A percentile compares a stretch with the other conserved stretches of the same genome.
Conservation (phyloP, 371 early-diverging fungal species). For the Polyrhizophydium stewartii region DNA sequence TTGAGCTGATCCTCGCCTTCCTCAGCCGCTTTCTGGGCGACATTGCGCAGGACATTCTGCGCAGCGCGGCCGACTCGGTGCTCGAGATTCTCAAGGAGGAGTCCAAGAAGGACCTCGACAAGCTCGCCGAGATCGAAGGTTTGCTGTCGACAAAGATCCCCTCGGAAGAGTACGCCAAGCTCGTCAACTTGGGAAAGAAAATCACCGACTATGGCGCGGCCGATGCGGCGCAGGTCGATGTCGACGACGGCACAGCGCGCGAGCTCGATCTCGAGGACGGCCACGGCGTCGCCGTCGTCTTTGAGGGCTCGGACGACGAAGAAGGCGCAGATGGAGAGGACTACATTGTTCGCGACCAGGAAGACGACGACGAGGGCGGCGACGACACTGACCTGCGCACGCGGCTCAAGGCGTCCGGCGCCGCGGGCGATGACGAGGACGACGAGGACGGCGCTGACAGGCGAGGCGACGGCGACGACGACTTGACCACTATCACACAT, state of each 20-base stretch:
- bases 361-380: constrained; percentile 23
- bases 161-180: constrained; percentile 78
- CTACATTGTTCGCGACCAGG: constrained; percentile 40
- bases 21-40: constrained; percentile 80
- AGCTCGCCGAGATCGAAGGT: constrained; percentile 75
- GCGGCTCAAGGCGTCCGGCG: constrained; percentile 6
- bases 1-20: constrained; percentile 83
- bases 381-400: not conserved
- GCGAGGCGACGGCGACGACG: constrained; percentile 45
- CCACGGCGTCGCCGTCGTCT: constrained; percentile 61
- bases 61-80: constrained; percentile 85
- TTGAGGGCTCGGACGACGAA: constrained; percentile 60
- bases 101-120: constrained; percentile 80
- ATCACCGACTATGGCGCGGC: constrained; percentile 77
- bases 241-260: constrained; percentile 23
- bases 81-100: constrained; percentile 83
- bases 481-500: constrained; percentile 27
- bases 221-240: constrained; percentile 16
- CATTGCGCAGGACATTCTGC: constrained; percentile 81
- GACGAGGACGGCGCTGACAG: constrained; percentile 54
- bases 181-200: constrained; percentile 87
- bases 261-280: constrained; percentile 44
- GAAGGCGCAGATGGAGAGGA: constrained; percentile 52
- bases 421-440: constrained; percentile 34
- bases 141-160: constrained; percentile 59